Percentiles rank a stretch among this genome's conserved stretches.
phyloP scores from a whole-genome alignment of 2,329 filamentous ascomycete genomes.

The Diaporthe nobilis region DNA sequence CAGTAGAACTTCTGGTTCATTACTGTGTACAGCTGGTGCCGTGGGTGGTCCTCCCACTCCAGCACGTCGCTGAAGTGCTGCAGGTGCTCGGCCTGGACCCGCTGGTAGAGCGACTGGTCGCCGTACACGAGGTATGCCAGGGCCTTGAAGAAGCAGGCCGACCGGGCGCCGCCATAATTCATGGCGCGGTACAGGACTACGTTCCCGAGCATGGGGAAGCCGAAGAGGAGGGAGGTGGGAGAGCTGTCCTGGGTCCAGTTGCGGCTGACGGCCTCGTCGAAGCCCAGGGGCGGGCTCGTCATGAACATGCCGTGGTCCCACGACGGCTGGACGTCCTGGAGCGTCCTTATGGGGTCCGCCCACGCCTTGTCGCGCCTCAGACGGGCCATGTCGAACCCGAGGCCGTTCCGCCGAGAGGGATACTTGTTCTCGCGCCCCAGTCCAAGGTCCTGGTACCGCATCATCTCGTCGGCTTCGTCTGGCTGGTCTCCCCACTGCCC shows the following conservation, averaged over 20 bases:
- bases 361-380: slow-evolving; percentile 34
- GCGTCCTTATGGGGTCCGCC: neutral
- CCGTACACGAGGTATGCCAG: slow-evolving; percentile 50
- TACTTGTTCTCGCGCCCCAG: neutral
- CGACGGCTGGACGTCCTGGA: neutral
- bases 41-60: slow-evolving; percentile 45
- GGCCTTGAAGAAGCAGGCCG: slow-evolving; percentile 53
- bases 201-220: slow-evolving; percentile 52
- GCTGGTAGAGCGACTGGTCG: slow-evolving; percentile 44
- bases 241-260: neutral
- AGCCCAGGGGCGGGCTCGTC: neutral
- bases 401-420: slow-evolving; percentile 24
- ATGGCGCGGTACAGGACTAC: slow-evolving; percentile 48
- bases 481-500: neutral
- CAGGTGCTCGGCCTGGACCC: slow-evolving; percentile 54
- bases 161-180: slow-evolving; percentile 44
- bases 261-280: slow-evolving; percentile 38
- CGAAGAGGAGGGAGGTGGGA: slow-evolving; percentile 42
- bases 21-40: slow-evolving; percentile 46
- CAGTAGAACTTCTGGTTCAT: slow-evolving; percentile 47
- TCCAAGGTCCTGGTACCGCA: slow-evolving; percentile 20
- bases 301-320: slow-evolving; percentile 27
- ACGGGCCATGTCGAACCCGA: slow-evolving; percentile 39
- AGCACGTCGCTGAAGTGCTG: slow-evolving; percentile 48
- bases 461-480: neutral